Evolutionary conservation across 805 yeast genomes (phyloP).

Genomic region (Clavispora phyllophila): DNA sequence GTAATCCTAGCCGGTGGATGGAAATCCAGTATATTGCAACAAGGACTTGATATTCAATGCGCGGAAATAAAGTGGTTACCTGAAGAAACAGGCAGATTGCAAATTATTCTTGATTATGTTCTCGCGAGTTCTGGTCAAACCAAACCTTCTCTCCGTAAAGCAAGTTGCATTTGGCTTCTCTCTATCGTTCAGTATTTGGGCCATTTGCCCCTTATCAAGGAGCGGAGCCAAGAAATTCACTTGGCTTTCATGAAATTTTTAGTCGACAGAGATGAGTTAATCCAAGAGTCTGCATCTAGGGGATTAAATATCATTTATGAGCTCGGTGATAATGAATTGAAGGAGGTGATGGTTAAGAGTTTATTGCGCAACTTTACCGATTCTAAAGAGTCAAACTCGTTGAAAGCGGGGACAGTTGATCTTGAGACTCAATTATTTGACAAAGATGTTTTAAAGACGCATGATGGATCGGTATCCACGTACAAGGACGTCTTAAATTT

Average conservation of each 20-base stretch:
- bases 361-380: conserved; percentile 76
- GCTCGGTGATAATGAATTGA: conserved; percentile 59
- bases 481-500: conserved; percentile 83
- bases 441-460: conserved; percentile 72
- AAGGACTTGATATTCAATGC: conserved; percentile 51
- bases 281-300: conserved; percentile 90
- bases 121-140: conserved; percentile 54
- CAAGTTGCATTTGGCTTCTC: conserved; percentile 82
- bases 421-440: conserved; percentile 83
- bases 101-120: conserved; percentile 42
- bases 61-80: conserved; percentile 17
- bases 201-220: conserved; percentile 34
- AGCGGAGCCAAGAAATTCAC: conserved; percentile 58
- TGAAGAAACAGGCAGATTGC: conserved; percentile 14
- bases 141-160: conserved; percentile 68
- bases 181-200: conserved; percentile 75
- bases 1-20: conserved; percentile 71
- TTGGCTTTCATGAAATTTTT: conserved; percentile 70
- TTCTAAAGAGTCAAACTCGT: conserved; percentile 40
- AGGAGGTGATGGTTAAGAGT: conserved; percentile 68
- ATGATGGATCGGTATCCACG: conserved; percentile 83
- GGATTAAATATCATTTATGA: conserved; percentile 83
- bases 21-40: conserved; percentile 52
- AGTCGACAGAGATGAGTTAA: conserved; percentile 74
- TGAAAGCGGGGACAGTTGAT: conserved; percentile 63